phyloP scores from a whole-genome alignment of 306 rosid species.

The Phaseolus lunatus region DNA sequence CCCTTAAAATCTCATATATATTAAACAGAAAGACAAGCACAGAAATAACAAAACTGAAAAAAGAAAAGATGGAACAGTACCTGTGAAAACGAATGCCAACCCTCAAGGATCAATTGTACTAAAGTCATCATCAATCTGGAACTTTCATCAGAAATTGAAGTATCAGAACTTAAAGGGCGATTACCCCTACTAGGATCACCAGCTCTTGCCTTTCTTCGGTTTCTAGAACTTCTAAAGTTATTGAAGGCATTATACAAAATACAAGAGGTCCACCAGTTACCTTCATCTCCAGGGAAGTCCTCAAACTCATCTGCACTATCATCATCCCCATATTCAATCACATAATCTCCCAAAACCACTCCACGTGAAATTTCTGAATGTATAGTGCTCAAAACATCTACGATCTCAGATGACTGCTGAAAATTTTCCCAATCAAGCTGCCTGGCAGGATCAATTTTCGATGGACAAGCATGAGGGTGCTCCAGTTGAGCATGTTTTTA shows the following conservation, averaged over 20 bases:
- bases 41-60: conserved; percentile 13
- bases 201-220: conserved; percentile 74
- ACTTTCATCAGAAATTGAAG: conserved; percentile 76
- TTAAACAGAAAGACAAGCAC: conserved; percentile 7
- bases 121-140: conserved; percentile 77
- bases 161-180: conserved; percentile 65
- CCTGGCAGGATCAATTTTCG: conserved; percentile 81
- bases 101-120: conserved; percentile 59
- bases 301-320: conserved; percentile 79
- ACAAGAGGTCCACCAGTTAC: conserved; percentile 94
- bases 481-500: conserved; percentile 72
- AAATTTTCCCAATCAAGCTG: conserved; percentile 93
- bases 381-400: conserved; percentile 86
- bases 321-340: conserved; percentile 87
- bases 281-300: conserved; percentile 80
- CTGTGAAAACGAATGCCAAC: conserved; percentile 70
- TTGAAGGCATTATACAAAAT: conserved; percentile 82
- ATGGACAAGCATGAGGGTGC: conserved; percentile 85
- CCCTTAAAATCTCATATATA: background rate
- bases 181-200: conserved; percentile 64
- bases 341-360: conserved; percentile 85
- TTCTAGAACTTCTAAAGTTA: conserved; percentile 75
- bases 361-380: conserved; percentile 83
- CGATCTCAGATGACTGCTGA: conserved; percentile 86
- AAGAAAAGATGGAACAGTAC: conserved; percentile 41